These are phyloP conservation scores for Sporothrix sp. DNA, from an alignment of 2,329 filamentous ascomycete species.

Conservation along the genomic window DNA sequence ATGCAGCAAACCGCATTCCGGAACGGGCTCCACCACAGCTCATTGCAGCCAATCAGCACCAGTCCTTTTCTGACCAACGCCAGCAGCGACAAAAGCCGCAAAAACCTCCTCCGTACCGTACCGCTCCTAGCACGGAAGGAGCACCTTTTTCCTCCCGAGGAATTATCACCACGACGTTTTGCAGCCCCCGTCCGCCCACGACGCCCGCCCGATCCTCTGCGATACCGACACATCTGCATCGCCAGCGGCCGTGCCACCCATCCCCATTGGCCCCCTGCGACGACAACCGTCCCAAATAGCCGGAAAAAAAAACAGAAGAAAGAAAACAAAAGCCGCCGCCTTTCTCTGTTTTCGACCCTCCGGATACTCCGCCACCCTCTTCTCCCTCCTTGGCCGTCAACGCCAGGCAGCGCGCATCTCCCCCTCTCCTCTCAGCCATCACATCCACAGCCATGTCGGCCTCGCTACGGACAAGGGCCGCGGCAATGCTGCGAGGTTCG, in stretches of 20 bases:
- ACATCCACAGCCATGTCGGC: constrained; percentile 33
- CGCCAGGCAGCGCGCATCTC: not conserved
- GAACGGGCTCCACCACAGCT: constrained; percentile 8
- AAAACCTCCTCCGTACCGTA: constrained; percentile 11
- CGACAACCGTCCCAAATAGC: not conserved
- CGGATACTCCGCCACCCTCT: not conserved
- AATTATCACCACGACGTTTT: constrained; percentile 19
- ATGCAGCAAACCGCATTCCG: constrained; percentile 7
- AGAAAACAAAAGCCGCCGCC: not conserved
- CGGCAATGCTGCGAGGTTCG: constrained; percentile 44
- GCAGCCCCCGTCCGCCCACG: not conserved
- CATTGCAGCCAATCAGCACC: constrained; percentile 12
- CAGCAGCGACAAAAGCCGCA: constrained; percentile 18
- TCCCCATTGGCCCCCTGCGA: constrained; percentile 5
- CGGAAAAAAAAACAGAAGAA: not conserved
- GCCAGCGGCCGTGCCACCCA: not conserved
- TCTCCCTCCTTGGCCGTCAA: not conserved
- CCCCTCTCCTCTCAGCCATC: constrained; percentile 2
- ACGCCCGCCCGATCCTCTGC: not conserved
- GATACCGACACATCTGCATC: not conserved
- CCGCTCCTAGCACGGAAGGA: not conserved
- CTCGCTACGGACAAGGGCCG: constrained; percentile 41
- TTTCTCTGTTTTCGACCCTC: not conserved
- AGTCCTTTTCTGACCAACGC: constrained; percentile 17
- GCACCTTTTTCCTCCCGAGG: constrained; percentile 15